Evolutionary conservation across 2,329 filamentous ascomycete genomes (phyloP).

Genomic region (Trichoderma koningii): DNA sequence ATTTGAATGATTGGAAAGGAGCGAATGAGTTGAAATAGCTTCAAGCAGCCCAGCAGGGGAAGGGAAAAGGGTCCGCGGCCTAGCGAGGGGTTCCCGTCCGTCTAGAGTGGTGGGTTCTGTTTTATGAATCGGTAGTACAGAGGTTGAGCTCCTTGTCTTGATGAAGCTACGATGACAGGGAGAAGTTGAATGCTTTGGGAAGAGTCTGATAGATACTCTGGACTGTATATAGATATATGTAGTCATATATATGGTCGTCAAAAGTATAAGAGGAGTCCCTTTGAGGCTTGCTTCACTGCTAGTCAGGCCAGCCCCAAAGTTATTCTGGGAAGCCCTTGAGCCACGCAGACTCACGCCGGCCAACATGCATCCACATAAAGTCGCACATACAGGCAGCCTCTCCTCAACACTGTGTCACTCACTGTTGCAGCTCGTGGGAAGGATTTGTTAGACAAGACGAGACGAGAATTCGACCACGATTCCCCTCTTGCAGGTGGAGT

Average conservation of each 20-base stretch:
- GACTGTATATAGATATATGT: no score
- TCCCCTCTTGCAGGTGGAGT: slow-evolving; percentile 21
- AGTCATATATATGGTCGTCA: no score
- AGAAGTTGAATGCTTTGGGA: not conserved
- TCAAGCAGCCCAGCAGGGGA: slow-evolving; percentile 14
- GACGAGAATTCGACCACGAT: not conserved
- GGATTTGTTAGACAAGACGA: not conserved
- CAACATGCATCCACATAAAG: not conserved
- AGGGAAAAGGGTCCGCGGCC: slow-evolving; percentile 23
- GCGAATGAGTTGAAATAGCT: slow-evolving; percentile 23
- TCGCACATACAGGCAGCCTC: not conserved
- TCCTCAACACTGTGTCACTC: slow-evolving; percentile 3
- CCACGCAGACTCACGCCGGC: no score
- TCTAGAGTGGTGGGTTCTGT: slow-evolving; percentile 12
- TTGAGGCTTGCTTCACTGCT: no score
- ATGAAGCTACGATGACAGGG: not conserved
- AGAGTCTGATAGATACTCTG: not conserved
- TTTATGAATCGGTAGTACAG: slow-evolving; percentile 16
- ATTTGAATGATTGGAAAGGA: slow-evolving; percentile 23
- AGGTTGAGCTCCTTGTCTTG: not conserved
- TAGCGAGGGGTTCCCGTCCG: slow-evolving; percentile 25
- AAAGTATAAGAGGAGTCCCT: no score
- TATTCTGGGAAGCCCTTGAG: not conserved
- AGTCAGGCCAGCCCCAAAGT: no score
- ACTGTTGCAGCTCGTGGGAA: not conserved